phyloP scores from a whole-genome alignment of 2,329 filamentous ascomycete species.

The Pezicula rhizophila region DNA sequence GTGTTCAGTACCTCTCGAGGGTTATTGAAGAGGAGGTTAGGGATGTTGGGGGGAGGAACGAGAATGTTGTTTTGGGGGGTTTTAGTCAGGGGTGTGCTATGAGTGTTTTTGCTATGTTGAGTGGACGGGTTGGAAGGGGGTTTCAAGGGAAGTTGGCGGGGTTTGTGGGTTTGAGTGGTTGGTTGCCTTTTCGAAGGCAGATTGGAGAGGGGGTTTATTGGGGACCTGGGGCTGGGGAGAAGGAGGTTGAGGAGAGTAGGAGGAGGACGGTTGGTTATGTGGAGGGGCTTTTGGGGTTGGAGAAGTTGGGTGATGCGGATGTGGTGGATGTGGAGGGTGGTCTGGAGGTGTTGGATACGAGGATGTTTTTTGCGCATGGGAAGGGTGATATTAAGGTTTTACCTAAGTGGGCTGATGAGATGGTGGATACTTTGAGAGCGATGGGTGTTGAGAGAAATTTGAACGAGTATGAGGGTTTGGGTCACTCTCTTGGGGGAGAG shows the following conservation, averaged over 20 bases:
- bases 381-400: slow-evolving; percentile 16
- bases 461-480: slow-evolving; percentile 8
- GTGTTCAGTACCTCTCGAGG: slow-evolving; percentile 6
- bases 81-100: slow-evolving; percentile 21
- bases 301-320: not conserved
- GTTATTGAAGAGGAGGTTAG: slow-evolving; percentile 6
- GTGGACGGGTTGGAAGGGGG: slow-evolving; percentile 8
- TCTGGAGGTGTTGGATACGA: not conserved
- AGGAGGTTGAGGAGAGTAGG: not conserved
- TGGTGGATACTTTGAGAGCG: slow-evolving; percentile 7
- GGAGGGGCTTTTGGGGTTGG: not conserved
- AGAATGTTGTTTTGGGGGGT: slow-evolving; percentile 12
- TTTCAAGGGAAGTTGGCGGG: slow-evolving; percentile 4
- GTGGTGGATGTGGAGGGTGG: not conserved
- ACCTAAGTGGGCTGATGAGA: slow-evolving; percentile 15
- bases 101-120: slow-evolving; percentile 11
- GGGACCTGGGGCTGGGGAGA: not conserved
- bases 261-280: not conserved
- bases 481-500: slow-evolving; percentile 11
- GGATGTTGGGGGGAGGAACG: not conserved
- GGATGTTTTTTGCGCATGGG: slow-evolving; percentile 15
- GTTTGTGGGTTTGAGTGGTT: slow-evolving; percentile 19
- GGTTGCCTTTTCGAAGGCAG: slow-evolving; percentile 18
- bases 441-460: not conserved
- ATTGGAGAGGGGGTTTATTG: slow-evolving; percentile 2